Evolutionary conservation across 208 protist species (phyloP), one percentile per base, ranked within the genome.

Genomic region (Hexamita inflata): DNA sequence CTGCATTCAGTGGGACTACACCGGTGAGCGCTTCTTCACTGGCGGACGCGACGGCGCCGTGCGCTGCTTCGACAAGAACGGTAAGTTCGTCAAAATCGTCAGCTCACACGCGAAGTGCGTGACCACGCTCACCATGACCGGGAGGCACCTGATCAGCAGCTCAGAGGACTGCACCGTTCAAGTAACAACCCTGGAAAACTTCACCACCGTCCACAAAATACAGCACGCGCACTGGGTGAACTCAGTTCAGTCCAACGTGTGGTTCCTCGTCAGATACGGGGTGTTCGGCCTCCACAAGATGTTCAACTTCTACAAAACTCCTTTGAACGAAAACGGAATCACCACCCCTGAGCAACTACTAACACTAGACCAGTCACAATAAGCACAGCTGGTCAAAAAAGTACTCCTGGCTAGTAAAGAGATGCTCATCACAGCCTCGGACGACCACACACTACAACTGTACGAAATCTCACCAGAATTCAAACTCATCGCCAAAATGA

Each of bases 361-460:
- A 15, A 30, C 70, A 9, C 70, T 53, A 32, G 82, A 83, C 26
- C 86, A 85, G 77, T 80, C 80, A 59, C 59, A 76, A 45, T 83
- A 92, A 75, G 89, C 89, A 4, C 64, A 80, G 53, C 77, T 83
- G 66, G 78, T 88, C 24, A 94, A 93, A 80, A 82, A 92, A 39
- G 86, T 83, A 19, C 88, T 92, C 35, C 75, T 92, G 26, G 59
- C 29, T n/a, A 74, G 65, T 30, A 87, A 85, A 15, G 92, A 97
- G 85, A 75, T 87, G 11, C 77, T 98, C 34, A 86, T 95, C 0
- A 92, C 89, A 67, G 92, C 92, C 68, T 91, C 84, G 9, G 93
- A 98, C 84, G 95, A 98, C 85, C 91, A 92, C 81, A 98, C 94
- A 1, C 86, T 97, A 81, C 93, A 93, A 73, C 73, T 98, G 65